Evolutionary conservation across 2,329 filamentous ascomycete species (phyloP).

Genomic region (Blumeria hordei): DNA sequence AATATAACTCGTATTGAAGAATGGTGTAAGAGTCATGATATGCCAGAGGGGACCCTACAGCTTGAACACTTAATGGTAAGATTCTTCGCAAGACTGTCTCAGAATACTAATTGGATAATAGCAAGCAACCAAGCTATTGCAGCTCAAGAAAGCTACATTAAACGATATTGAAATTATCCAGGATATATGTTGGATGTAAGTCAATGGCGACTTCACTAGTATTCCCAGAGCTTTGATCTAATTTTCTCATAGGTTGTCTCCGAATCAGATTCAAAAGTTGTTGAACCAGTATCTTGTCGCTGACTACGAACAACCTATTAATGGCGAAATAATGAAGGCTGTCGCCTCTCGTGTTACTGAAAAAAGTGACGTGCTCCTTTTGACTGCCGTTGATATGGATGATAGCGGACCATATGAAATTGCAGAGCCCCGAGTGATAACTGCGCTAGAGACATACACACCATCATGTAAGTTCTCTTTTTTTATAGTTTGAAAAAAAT

Average conservation of each 20-base stretch:
- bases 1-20: constrained; percentile 98
- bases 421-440: constrained; percentile 86
- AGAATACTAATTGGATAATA: constrained; percentile 15
- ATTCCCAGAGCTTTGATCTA: too few species aligned
- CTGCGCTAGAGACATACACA: constrained; percentile 90
- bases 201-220: too few species aligned
- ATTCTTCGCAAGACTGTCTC: not conserved
- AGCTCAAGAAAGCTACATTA: constrained; percentile 94
- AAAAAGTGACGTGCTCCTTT: constrained; percentile 86
- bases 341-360: constrained; percentile 91
- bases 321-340: constrained; percentile 99
- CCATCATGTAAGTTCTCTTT: constrained; percentile 57
- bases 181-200: constrained; percentile 99
- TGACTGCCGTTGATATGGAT: constrained; percentile 95
- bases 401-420: constrained; percentile 97
- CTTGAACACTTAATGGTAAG: constrained; percentile 89
- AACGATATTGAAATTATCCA: constrained; percentile 99
- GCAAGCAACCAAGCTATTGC: constrained; percentile 95
- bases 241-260: constrained; percentile 45
- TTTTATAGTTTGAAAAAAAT: too few species aligned
- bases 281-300: constrained; percentile 96
- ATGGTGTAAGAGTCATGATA: constrained; percentile 99
- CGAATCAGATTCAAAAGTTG: constrained; percentile 97
- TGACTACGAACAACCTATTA: constrained; percentile 97
- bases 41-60: constrained; percentile 94